Base-by-base conservation (phyloP, 1,139 yeast species). In the Blastobotrys serpentis region DNA sequence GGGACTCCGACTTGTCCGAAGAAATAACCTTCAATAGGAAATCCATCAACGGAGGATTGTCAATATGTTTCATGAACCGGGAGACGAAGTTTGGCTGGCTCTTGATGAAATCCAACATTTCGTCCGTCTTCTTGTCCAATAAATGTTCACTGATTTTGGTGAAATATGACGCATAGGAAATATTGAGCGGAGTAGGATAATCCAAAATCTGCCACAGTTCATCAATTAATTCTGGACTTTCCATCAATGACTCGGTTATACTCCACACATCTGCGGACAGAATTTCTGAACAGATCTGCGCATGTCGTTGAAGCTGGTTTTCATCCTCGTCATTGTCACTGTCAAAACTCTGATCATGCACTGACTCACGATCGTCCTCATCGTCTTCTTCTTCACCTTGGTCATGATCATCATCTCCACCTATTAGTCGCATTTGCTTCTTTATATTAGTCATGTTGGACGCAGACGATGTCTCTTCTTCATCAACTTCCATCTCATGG, bases 201-300 rank as follows among this genome's bases (percentile, higher is more conserved):
- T 87, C 95, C 54, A 92, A 74, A 18, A 90, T 74, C 21, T 79
- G 69, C 98, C 98, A 92, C 48, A 92, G 71, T 60, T 77, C 80
- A 52, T 79, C 79, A 55, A 94, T 68, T 45, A 86, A 74, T 16
- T 73, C 75, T 2, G 79, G 74, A 51, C 82, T 79, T 59, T 86
- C 94, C 84, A 92, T 84, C 44, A 92, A 83, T 0, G 96, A 83
- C 59, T 92, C 96, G 3, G 96, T 86, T 33, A 94, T 75, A 3
- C 95, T 86, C 97, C 97, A 92, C 5, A 89, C 94, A 63, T 92
- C 98, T 3, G 95, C 89, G 49, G 92, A 81, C 39, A 92, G 73
- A 40, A 92, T 84, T 64, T 94, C 98, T 1, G 96, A 87, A 2
- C 96, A 92, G 54, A 90, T 78, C 47, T 89, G 85, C 3, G 96